A percentile compares a stretch with the other conserved stretches of the same genome.
Evolutionary conservation across 768 basidiomycete species (phyloP).

Genomic region (Macrolepiota dolichaula): DNA sequence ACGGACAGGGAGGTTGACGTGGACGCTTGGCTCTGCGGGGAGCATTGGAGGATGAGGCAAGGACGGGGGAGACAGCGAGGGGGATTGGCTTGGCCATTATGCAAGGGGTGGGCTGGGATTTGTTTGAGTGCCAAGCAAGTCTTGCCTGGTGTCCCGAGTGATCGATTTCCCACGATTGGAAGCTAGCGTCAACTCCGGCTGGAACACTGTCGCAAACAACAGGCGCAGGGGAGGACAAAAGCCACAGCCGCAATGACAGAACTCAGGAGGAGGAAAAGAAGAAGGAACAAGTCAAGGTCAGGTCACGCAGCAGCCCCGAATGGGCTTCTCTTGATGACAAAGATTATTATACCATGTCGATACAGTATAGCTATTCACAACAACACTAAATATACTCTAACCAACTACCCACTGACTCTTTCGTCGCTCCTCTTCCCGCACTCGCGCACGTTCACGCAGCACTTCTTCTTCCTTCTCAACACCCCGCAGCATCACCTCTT

Average conservation of each 20-base stretch:
- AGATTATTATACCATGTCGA: conserved; percentile 1
- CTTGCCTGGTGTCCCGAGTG: conserved; percentile 18
- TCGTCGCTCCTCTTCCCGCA: conserved; percentile 56
- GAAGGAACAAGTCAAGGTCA: conserved; percentile 13
- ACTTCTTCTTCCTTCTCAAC: conserved; percentile 32
- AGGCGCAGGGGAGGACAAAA: neutral
- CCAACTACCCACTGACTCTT: conserved; percentile 32
- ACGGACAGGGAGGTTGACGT: conserved; percentile 30
- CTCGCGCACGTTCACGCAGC: conserved; percentile 33
- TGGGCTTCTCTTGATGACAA: conserved; percentile 15
- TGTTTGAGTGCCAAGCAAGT: conserved; percentile 36
- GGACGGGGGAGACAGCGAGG: conserved; percentile 25
- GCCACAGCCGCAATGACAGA: neutral
- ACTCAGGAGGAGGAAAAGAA: conserved; percentile 6
- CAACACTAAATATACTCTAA: conserved; percentile 11
- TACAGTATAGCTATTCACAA: too few relatives aligned
- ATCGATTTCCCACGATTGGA: neutral
- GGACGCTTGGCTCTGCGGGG: conserved; percentile 9
- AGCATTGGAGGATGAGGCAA: conserved; percentile 19
- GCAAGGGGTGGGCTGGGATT: conserved; percentile 24
- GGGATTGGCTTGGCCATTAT: conserved; percentile 55
- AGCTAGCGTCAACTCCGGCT: conserved; percentile 7
- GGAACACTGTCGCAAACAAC: too few relatives aligned
- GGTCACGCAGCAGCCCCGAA: conserved; percentile 11
- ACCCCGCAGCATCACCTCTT: conserved; percentile 48